Conservation (phyloP, 305 asterid species). For the Fraxinus sp. region DNA sequence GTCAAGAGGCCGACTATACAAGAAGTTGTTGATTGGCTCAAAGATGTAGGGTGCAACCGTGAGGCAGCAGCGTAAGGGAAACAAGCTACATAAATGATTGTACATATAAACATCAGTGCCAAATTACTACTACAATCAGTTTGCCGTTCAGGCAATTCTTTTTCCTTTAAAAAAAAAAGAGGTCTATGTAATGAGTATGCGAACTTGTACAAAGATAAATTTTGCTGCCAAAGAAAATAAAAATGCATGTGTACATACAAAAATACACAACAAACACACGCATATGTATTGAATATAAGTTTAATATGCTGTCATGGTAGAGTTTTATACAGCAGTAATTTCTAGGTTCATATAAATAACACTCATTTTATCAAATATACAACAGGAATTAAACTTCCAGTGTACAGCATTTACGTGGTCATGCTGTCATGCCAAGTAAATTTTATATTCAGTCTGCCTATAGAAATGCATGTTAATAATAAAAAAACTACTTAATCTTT, state of each 20-base stretch:
- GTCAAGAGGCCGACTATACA: constrained; percentile 78
- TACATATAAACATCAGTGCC: constrained; percentile 27
- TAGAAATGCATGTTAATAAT: not conserved
- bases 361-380: constrained; percentile 3
- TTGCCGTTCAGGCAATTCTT: constrained; percentile 34
- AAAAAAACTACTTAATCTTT: not conserved
- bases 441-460: constrained; percentile 6
- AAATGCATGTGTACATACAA: constrained; percentile 14
- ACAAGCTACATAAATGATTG: constrained; percentile 3
- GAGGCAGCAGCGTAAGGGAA: constrained; percentile 38
- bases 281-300: constrained; percentile 14
- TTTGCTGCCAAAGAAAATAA: constrained; percentile 26
- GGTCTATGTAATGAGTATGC: constrained; percentile 32
- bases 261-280: not conserved
- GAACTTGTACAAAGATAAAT: constrained; percentile 37
- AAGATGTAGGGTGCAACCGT: constrained; percentile 45
- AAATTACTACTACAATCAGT: constrained; percentile 21
- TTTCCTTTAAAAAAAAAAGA: constrained; percentile 24
- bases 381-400: constrained; percentile 10
- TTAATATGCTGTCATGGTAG: constrained; percentile 14
- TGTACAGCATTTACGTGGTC: constrained; percentile 3
- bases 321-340: constrained; percentile 2
- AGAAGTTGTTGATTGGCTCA: constrained; percentile 81
- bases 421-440: not conserved
- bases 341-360: constrained; percentile 6